Percentiles rank a stretch among this genome's conserved stretches.
Evolutionary conservation across 2,329 filamentous ascomycete genomes (phyloP).

Genomic region (Myrmaecium sp.): DNA sequence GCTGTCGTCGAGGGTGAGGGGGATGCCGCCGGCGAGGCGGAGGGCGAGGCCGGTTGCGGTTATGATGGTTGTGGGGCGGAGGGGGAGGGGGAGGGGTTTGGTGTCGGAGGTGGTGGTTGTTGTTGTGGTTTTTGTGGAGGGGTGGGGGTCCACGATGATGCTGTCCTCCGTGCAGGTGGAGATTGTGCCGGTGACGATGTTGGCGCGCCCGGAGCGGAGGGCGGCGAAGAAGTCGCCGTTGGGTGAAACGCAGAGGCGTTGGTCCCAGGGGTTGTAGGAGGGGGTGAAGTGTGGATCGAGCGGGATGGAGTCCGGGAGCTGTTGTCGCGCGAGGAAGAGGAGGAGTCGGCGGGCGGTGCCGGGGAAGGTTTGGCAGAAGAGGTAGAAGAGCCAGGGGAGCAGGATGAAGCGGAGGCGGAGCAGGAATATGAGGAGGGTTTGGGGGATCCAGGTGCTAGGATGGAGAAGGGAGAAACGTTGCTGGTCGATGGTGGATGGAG

Average conservation of each 20-base stretch:
- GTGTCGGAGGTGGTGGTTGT: conserved; percentile 32
- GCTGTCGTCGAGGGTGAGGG: conserved; percentile 38
- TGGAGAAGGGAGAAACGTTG: too few species aligned
- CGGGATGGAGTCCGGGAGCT: conserved; percentile 32
- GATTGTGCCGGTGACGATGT: conserved; percentile 39
- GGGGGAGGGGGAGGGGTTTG: too few species aligned
- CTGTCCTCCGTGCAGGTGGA: conserved; percentile 30
- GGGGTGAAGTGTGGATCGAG: conserved; percentile 30
- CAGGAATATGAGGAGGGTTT: conserved; percentile 28
- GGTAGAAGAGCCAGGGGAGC: conserved; percentile 29
- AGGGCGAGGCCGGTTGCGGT: conserved; percentile 48
- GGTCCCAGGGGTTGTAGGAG: conserved; percentile 41
- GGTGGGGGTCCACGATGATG: too few species aligned
- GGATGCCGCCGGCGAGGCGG: conserved; percentile 35
- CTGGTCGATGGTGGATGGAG: too few species aligned
- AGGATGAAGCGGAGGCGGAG: conserved; percentile 37
- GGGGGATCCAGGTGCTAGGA: too few species aligned
- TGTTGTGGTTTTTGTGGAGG: too few species aligned
- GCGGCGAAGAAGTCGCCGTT: conserved; percentile 41
- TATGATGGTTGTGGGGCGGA: too few species aligned
- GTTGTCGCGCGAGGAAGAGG: conserved; percentile 24
- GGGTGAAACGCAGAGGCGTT: conserved; percentile 56
- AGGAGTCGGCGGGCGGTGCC: conserved; percentile 31
- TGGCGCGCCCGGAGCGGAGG: conserved; percentile 32
- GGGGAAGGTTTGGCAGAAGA: conserved; percentile 39